Percentiles rank a stretch among this genome's conserved stretches.
Conservation (phyloP, 2,329 filamentous ascomycete genomes). For the Arthroderma uncinatum region DNA sequence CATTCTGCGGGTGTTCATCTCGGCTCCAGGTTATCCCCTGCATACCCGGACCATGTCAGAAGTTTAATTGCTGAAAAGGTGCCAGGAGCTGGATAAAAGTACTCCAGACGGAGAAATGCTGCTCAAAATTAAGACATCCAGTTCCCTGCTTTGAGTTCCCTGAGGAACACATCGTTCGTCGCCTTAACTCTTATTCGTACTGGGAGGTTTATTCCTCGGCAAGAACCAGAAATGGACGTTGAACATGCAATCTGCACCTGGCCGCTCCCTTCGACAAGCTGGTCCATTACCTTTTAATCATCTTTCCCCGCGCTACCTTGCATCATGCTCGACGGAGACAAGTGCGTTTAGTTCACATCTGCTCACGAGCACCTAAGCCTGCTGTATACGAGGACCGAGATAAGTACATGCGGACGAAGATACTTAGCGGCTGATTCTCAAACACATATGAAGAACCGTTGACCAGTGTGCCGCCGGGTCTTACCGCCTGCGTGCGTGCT, state of each 20-base stretch:
- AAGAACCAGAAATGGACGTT: neutral
- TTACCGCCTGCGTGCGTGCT: neutral
- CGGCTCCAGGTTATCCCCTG: constrained; percentile 3
- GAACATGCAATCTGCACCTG: neutral
- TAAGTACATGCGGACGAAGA: neutral
- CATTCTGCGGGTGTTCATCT: constrained; percentile 3
- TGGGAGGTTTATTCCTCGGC: neutral
- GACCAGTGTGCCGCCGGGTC: neutral
- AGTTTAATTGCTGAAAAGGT: neutral
- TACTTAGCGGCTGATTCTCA: neutral
- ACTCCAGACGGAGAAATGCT: neutral
- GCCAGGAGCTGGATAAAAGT: neutral
- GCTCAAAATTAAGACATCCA: neutral
- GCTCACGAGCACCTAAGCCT: neutral
- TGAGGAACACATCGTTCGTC: neutral
- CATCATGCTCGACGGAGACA: neutral
- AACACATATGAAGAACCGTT: constrained; percentile 1
- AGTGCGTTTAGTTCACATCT: neutral
- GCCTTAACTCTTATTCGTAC: neutral
- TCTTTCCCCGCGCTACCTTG: neutral
- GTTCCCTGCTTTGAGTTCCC: neutral
- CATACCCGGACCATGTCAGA: neutral
- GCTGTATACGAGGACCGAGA: neutral
- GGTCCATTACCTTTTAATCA: neutral
- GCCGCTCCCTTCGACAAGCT: neutral